Evolutionary conservation across 1,284 basidiomycete species (phyloP), one percentile per base, ranked within the genome.

Genomic region (Cystobasidium sp.): DNA sequence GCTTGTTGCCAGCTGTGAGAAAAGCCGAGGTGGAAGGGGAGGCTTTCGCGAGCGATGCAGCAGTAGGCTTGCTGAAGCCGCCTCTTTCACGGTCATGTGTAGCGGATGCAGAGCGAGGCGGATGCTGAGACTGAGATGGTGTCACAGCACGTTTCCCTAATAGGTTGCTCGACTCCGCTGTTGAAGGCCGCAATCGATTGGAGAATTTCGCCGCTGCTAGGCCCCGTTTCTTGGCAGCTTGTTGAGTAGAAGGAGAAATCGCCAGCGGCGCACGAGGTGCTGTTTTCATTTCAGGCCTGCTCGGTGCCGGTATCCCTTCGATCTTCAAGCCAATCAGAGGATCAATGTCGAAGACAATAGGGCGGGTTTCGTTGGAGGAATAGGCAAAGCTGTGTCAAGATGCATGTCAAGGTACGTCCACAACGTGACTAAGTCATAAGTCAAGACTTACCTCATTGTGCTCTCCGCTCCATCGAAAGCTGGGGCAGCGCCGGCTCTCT

Each of bases 121-220:
- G 9, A 24, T 43, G 37, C 31, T 24, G 47, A 6, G n/a, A 24
- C 12, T n/a, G 7, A 24, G 46, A 12, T 14, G 56, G 68, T 3
- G 68, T 62, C 0, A 22, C 43, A 20, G 66, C 43, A 24, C 66
- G 47, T 47, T 59, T 68, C n/a, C 22, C 55, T 44, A 47, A 18
- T 9, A 31, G 12, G 12, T 56, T 55, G 9, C 8, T 49, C 6
- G 64, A 22, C 24, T 66, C 64, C 6, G 24, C 64, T 5, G 64
- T 41, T 18, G 69, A 71, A 6, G 64, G 64, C 41, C 77, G 74
- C 5, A 78, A 55, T 7, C 77, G 76, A 8, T 55, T 49, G 9
- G 69, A 76, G 52, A 77, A 77, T 41, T 79, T 79, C 59, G 73
- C 71, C 7, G 53, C 53, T 31, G 68, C 65, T 7, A 74, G 69